These are phyloP conservation scores for Hemileccinum impolitum DNA, from an alignment of 768 basidiomycete species.

Conservation along the genomic window DNA sequence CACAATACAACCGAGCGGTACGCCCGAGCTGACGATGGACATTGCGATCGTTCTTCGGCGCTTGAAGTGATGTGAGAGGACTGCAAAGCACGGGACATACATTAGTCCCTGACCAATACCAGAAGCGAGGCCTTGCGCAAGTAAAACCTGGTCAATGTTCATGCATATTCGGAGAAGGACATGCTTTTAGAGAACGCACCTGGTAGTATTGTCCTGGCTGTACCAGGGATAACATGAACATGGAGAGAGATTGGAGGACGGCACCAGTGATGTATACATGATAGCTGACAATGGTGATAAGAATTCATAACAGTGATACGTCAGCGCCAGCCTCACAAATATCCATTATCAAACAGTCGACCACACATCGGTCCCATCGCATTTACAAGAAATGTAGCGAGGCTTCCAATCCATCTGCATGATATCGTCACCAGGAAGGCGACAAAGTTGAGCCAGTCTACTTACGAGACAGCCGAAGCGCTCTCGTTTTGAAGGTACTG, in stretches of 20 bases:
- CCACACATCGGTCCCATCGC: conserved; percentile 22
- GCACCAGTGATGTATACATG: conserved; percentile 22
- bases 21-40: conserved; percentile 44
- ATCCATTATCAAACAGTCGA: conserved; percentile 23
- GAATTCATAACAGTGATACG: too few species aligned
- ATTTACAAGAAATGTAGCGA: conserved; percentile 14
- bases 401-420: conserved; percentile 25
- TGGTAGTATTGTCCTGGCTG: conserved; percentile 23
- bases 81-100: conserved; percentile 41
- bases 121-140: conserved; percentile 40
- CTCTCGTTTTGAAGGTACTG: conserved; percentile 19
- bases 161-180: not conserved
- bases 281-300: conserved; percentile 3
- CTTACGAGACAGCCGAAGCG: conserved; percentile 24
- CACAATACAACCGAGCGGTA: conserved; percentile 50
- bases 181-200: not conserved
- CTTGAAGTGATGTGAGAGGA: conserved; percentile 45
- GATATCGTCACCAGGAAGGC: not conserved
- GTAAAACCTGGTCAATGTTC: conserved; percentile 32
- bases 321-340: conserved; percentile 19
- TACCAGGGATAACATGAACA: conserved; percentile 39
- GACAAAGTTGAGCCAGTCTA: not conserved
- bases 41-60: conserved; percentile 40
- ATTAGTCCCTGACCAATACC: conserved; percentile 43
- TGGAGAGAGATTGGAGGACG: conserved; percentile 23